A percentile compares a stretch with the other conserved stretches of the same genome.
Evolutionary conservation across 2,329 filamentous ascomycete genomes (phyloP).

Genomic region (Fusarium duplospermum): DNA sequence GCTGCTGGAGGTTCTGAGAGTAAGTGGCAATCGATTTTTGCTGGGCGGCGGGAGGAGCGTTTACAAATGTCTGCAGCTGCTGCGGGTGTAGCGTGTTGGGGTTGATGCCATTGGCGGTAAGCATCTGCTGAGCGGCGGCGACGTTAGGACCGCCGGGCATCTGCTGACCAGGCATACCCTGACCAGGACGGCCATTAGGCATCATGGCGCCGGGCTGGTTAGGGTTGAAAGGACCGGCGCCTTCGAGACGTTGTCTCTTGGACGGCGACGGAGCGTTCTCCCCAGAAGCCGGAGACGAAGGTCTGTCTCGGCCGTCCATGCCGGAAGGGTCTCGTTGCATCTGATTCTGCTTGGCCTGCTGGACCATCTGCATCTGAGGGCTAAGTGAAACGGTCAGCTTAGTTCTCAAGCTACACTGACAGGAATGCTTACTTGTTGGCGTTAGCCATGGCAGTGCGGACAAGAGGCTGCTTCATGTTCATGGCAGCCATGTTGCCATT

Average conservation of each 20-base stretch:
- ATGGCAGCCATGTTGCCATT: slow-evolving; percentile 68
- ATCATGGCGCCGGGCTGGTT: slow-evolving; percentile 75
- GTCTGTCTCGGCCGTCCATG: slow-evolving; percentile 85
- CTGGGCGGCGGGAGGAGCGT: slow-evolving; percentile 70
- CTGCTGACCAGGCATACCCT: slow-evolving; percentile 79
- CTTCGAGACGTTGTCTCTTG: slow-evolving; percentile 85
- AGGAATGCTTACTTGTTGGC: slow-evolving; percentile 72
- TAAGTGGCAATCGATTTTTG: slow-evolving; percentile 90
- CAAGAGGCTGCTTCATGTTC: slow-evolving; percentile 70
- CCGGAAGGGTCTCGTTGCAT: slow-evolving; percentile 91
- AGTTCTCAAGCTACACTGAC: background rate
- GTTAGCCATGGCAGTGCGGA: slow-evolving; percentile 82
- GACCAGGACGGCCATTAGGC: slow-evolving; percentile 76
- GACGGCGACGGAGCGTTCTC: slow-evolving; percentile 94
- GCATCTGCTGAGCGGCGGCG: slow-evolving; percentile 68
- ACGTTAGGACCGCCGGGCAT: slow-evolving; percentile 65
- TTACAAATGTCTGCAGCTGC: slow-evolving; percentile 76
- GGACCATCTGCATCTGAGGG: slow-evolving; percentile 78
- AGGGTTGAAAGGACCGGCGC: slow-evolving; percentile 74
- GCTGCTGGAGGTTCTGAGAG: slow-evolving; percentile 84
- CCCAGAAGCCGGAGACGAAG: slow-evolving; percentile 82
- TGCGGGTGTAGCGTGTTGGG: slow-evolving; percentile 77
- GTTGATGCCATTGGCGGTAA: slow-evolving; percentile 79
- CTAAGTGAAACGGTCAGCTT: slow-evolving; percentile 52
- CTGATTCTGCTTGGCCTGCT: slow-evolving; percentile 78